phyloP scores from a whole-genome alignment of 1,284 basidiomycete species.

The Leccinum angustisporum region DNA sequence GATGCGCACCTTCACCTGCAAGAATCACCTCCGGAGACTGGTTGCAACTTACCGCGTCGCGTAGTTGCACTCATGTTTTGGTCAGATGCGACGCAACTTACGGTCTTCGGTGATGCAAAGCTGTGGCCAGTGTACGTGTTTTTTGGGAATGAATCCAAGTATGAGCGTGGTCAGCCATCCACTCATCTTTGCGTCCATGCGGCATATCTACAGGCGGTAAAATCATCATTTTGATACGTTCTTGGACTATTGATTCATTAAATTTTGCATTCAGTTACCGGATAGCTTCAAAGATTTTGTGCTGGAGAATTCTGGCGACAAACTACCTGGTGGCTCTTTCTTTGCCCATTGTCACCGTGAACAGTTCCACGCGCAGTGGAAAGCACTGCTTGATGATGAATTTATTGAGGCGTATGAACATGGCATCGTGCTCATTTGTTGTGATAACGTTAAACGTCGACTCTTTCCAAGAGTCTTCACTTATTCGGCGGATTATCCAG shows the following conservation, averaged over 20 bases:
- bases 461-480: not conserved
- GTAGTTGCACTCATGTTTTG: not conserved
- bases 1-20: not conserved
- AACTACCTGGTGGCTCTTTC: not conserved
- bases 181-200: not conserved
- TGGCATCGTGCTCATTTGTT: not conserved
- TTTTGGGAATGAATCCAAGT: not conserved
- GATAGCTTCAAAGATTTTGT: not conserved
- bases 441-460: not conserved
- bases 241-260: not conserved
- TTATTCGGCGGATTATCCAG: not conserved
- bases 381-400: not conserved
- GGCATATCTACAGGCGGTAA: not conserved
- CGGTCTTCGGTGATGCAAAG: not conserved
- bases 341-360: not conserved
- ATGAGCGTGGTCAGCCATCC: not conserved
- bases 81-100: not conserved
- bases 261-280: not conserved
- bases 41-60: not conserved
- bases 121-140: not conserved
- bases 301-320: not conserved
- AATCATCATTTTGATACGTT: not conserved
- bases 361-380: not conserved
- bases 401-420: not conserved
- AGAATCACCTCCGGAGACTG: not conserved